Evolutionary conservation across 2,329 filamentous ascomycete species (phyloP).

Genomic region (Colletotrichum agaves): DNA sequence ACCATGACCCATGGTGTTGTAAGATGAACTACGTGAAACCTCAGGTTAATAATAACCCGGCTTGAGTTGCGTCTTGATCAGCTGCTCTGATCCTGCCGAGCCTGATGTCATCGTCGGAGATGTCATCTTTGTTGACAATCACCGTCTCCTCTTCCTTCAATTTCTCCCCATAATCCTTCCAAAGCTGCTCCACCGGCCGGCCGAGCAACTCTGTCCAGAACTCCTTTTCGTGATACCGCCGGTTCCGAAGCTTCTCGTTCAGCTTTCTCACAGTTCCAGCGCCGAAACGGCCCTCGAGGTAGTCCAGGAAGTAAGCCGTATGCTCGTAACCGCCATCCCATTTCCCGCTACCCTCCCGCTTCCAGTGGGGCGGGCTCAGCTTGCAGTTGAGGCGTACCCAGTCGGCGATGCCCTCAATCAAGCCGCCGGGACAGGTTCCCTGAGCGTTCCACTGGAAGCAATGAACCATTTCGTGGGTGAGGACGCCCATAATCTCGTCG

Average conservation of each 20-base stretch:
- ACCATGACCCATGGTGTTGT: too few relatives aligned
- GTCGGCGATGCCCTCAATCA: conserved; percentile 93
- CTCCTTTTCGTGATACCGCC: conserved; percentile 70
- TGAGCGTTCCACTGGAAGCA: conserved; percentile 85
- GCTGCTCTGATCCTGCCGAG: conserved; percentile 28
- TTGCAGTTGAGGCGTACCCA: conserved; percentile 84
- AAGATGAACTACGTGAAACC: background rate
- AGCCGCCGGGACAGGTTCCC: conserved; percentile 73
- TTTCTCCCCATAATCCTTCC: conserved; percentile 73
- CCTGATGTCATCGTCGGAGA: conserved; percentile 38
- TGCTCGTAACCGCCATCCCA: conserved; percentile 94
- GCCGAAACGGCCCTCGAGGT: conserved; percentile 77
- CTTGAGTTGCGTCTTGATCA: background rate
- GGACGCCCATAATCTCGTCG: conserved; percentile 81
- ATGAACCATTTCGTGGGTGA: conserved; percentile 94
- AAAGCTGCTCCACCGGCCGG: conserved; percentile 73
- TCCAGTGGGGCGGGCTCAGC: conserved; percentile 87
- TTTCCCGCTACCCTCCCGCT: conserved; percentile 62
- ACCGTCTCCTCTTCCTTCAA: conserved; percentile 39
- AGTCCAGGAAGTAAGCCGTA: conserved; percentile 91
- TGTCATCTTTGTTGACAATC: conserved; percentile 41
- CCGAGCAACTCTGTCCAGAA: conserved; percentile 79
- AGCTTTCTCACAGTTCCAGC: conserved; percentile 69
- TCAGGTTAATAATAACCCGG: background rate
- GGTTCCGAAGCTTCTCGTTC: conserved; percentile 73